A percentile compares a stretch with the other conserved stretches of the same genome.
Evolutionary conservation across 1,284 basidiomycete genomes (phyloP).

Genomic region (Ganoderma lucidum): DNA sequence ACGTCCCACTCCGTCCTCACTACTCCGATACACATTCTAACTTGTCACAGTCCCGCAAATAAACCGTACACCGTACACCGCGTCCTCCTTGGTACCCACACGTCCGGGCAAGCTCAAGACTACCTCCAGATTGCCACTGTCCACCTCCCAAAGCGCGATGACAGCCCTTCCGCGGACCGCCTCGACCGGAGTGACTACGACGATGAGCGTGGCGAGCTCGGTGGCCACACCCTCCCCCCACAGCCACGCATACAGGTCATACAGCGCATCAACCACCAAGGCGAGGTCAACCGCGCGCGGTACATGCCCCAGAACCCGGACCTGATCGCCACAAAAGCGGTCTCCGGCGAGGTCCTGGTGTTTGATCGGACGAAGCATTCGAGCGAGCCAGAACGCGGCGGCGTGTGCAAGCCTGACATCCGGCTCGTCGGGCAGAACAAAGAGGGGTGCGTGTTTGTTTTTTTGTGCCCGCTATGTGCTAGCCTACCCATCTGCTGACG

Average conservation of each 20-base stretch:
- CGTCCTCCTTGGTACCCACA: slow-evolving; percentile 96
- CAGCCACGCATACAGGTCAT: slow-evolving; percentile 88
- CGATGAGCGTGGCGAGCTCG: slow-evolving; percentile 93
- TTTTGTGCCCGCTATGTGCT: neutral
- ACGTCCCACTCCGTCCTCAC: slow-evolving; percentile 42
- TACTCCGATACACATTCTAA: slow-evolving; percentile 9
- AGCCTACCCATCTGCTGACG: neutral
- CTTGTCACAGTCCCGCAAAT: slow-evolving; percentile 69
- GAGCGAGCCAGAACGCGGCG: slow-evolving; percentile 87
- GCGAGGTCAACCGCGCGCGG: slow-evolving; percentile 96
- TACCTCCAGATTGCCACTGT: slow-evolving; percentile 97
- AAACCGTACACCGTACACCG: slow-evolving; percentile 95
- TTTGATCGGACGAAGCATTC: slow-evolving; percentile 99
- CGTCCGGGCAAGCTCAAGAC: slow-evolving; percentile 94
- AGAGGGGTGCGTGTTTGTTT: slow-evolving; percentile 80
- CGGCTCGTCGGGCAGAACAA: slow-evolving; percentile 88
- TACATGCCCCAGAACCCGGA: slow-evolving; percentile 99
- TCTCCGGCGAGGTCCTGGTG: slow-evolving; percentile 90
- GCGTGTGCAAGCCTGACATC: slow-evolving; percentile 92
- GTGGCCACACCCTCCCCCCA: slow-evolving; percentile 82
- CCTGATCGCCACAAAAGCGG: slow-evolving; percentile 94
- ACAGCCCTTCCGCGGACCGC: slow-evolving; percentile 68
- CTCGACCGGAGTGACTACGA: slow-evolving; percentile 88
- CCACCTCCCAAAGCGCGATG: slow-evolving; percentile 86
- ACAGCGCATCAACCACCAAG: slow-evolving; percentile 95